These are phyloP conservation scores for Epichloe sibirici DNA, from an alignment of 2,329 filamentous ascomycete species.

Conservation along the genomic window DNA sequence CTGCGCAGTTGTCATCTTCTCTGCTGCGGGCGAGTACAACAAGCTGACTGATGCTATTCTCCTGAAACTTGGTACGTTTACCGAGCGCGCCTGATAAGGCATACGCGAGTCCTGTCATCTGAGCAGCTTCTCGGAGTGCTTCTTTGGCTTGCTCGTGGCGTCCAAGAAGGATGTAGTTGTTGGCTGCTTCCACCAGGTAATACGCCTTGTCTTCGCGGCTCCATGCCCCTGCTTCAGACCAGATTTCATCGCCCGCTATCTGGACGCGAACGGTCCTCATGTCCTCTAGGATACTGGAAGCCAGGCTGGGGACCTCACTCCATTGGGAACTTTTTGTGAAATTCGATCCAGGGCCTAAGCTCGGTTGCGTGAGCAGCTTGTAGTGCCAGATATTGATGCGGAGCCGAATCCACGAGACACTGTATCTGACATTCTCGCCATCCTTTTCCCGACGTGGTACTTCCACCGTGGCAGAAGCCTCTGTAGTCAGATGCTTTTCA, in stretches of 20 bases:
- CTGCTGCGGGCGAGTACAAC: constrained; percentile 79
- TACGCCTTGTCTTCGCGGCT: constrained; percentile 43
- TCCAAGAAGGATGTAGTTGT: constrained; percentile 74
- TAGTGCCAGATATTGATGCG: constrained; percentile 61
- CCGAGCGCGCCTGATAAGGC: constrained; percentile 76
- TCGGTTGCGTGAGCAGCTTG: constrained; percentile 46
- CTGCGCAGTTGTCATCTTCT: constrained; percentile 18
- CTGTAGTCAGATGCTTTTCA: constrained; percentile 14
- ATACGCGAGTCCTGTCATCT: constrained; percentile 62
- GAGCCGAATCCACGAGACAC: constrained; percentile 50
- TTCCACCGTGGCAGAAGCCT: constrained; percentile 13
- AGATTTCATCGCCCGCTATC: constrained; percentile 25
- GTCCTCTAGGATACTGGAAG: constrained; percentile 33
- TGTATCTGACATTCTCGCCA: constrained; percentile 36
- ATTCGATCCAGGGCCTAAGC: constrained; percentile 38
- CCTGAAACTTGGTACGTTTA: constrained; percentile 70
- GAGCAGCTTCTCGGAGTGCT: constrained; percentile 56
- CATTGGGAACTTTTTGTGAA: constrained; percentile 45
- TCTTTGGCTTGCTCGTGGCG: constrained; percentile 62
- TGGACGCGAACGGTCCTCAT: constrained; percentile 29
- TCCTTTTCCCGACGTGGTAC: constrained; percentile 12
- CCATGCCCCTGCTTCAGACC: constrained; percentile 26
- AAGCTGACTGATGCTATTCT: constrained; percentile 73
- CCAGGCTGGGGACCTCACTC: constrained; percentile 46
- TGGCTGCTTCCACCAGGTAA: constrained; percentile 71